These are phyloP conservation scores for California macrophylla DNA, from an alignment of 441 rosid genomes.

Conservation along the genomic window DNA sequence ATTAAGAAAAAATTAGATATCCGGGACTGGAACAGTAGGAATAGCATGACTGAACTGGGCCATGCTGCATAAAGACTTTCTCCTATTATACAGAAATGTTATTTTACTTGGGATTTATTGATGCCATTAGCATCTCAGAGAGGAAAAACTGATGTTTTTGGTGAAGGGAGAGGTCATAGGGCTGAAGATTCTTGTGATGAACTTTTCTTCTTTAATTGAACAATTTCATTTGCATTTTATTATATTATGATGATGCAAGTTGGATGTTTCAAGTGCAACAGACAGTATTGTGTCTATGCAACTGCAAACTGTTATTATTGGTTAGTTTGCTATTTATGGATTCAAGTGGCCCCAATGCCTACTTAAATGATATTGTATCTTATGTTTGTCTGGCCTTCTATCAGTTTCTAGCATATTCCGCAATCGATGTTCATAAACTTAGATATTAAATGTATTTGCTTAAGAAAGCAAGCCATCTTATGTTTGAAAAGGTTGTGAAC, in stretches of 20 bases:
- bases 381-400: not conserved
- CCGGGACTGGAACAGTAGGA: not conserved
- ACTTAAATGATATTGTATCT: not conserved
- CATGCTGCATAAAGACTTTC: not conserved
- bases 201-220: not conserved
- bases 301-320: not conserved
- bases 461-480: constrained; percentile 10
- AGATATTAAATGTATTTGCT: not conserved
- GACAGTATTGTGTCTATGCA: not conserved
- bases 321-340: not conserved
- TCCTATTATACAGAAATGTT: not conserved
- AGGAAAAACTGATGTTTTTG: constrained; percentile 1
- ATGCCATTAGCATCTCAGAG: not conserved
- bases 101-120: not conserved
- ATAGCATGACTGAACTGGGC: not conserved
- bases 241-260: not conserved
- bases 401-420: not conserved
- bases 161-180: not conserved
- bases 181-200: not conserved
- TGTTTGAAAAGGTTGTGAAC: not conserved
- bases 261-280: not conserved
- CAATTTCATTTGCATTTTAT: too few species aligned
- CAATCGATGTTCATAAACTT: not conserved
- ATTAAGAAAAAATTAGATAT: not conserved
- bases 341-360: not conserved